phyloP scores from a whole-genome alignment of 2,329 filamentous ascomycete species.

The Fusarium annulatum region DNA sequence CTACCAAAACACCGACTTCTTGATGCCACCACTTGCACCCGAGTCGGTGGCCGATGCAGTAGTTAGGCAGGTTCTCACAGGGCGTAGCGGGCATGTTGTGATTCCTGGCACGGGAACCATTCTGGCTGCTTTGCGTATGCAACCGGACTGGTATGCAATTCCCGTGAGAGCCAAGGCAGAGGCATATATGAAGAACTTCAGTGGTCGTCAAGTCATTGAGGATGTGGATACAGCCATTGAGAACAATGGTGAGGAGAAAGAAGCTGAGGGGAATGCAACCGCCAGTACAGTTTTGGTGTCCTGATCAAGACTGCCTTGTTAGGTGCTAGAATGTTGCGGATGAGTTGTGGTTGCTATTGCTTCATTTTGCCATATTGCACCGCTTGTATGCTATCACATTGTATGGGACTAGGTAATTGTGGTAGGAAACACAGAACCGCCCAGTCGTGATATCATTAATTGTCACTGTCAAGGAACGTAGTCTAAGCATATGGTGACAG shows the following conservation, averaged over 20 bases:
- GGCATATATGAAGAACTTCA: slow-evolving; percentile 57
- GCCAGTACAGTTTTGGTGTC: slow-evolving; percentile 55
- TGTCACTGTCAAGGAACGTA: not conserved
- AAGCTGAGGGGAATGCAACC: slow-evolving; percentile 41
- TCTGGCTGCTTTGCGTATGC: slow-evolving; percentile 58
- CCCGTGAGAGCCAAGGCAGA: slow-evolving; percentile 57
- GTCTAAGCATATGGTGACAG: not conserved
- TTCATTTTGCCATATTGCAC: not conserved
- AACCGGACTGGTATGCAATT: slow-evolving; percentile 74
- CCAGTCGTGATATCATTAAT: slow-evolving; percentile 2
- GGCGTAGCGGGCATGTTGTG: slow-evolving; percentile 60
- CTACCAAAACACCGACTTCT: slow-evolving; percentile 61
- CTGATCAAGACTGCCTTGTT: slow-evolving; percentile 16
- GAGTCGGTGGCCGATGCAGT: slow-evolving; percentile 60
- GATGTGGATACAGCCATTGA: slow-evolving; percentile 56
- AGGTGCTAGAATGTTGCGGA: not conserved
- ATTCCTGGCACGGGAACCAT: slow-evolving; percentile 55
- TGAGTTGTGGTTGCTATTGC: not conserved
- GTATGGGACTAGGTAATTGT: not conserved
- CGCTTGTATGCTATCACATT: not conserved
- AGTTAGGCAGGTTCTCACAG: slow-evolving; percentile 60
- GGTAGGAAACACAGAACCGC: not conserved
- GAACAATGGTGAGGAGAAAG: slow-evolving; percentile 18
- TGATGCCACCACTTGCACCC: slow-evolving; percentile 51
- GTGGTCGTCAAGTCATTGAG: slow-evolving; percentile 59